phyloP scores from a whole-genome alignment of 495 filamentous ascomycete species.

The Corynascus novoguineensis region DNA sequence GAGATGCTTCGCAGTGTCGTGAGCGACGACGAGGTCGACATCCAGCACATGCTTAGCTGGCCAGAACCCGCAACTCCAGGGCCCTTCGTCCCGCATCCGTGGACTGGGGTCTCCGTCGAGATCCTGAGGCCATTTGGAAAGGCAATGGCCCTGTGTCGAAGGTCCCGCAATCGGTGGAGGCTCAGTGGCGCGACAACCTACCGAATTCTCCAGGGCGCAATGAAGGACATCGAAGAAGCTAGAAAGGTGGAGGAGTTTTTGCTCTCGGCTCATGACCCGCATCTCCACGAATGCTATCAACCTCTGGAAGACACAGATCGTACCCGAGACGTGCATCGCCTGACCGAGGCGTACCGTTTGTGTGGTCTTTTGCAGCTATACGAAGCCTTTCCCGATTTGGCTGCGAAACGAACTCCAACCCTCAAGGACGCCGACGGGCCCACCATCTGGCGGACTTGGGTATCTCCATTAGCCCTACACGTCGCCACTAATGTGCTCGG shows the following conservation, averaged over 20 bases:
- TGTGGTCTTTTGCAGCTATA: conserved; percentile 32
- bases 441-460: conserved; percentile 24
- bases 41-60: conserved; percentile 33
- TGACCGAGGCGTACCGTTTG: conserved; percentile 30
- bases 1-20: conserved; percentile 35
- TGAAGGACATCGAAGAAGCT: conserved; percentile 30
- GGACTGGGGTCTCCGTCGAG: conserved; percentile 29
- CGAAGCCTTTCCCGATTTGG: conserved; percentile 30
- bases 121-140: conserved; percentile 31
- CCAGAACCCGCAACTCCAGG: conserved; percentile 19
- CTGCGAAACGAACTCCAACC: conserved; percentile 21
- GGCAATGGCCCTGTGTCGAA: conserved; percentile 28
- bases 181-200: conserved; percentile 29
- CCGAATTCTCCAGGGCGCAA: conserved; percentile 25
- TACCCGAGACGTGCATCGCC: conserved; percentile 15
- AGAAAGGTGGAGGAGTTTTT: conserved; percentile 24
- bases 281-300: neutral
- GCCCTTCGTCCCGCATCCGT: conserved; percentile 23
- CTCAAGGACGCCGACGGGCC: conserved; percentile 16
- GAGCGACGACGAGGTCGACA: conserved; percentile 31
- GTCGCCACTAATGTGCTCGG: conserved; percentile 24
- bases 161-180: conserved; percentile 31
- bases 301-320: neutral
- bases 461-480: conserved; percentile 26
- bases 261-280: conserved; percentile 14